Conservation (phyloP, 2,329 filamentous ascomycete species). For the Arthrobotrys conoides region DNA sequence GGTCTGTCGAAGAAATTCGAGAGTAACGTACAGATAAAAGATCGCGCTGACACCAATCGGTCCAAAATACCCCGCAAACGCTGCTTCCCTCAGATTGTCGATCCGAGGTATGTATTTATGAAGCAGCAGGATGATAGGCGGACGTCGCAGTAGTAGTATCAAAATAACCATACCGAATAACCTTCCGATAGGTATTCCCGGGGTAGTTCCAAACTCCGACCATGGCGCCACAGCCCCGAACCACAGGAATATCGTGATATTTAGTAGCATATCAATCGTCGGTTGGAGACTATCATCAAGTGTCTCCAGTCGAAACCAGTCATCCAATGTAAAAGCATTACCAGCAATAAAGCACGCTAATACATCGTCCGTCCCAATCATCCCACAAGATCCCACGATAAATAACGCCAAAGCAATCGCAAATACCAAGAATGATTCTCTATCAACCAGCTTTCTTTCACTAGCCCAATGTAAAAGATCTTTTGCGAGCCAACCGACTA, state of each 20-base stretch:
- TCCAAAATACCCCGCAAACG: slow-evolving; percentile 93
- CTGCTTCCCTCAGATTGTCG: slow-evolving; percentile 78
- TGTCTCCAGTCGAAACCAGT: slow-evolving; percentile 92
- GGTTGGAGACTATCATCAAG: slow-evolving; percentile 92
- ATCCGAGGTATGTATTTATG: slow-evolving; percentile 85
- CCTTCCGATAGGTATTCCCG: slow-evolving; percentile 78
- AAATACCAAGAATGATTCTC: slow-evolving; percentile 89
- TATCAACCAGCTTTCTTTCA: slow-evolving; percentile 83
- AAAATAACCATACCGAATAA: slow-evolving; percentile 81
- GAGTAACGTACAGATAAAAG: slow-evolving; percentile 86
- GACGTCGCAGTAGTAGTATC: slow-evolving; percentile 81
- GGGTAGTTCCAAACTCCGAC: slow-evolving; percentile 75
- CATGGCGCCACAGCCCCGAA: slow-evolving; percentile 89
- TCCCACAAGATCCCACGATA: slow-evolving; percentile 85
- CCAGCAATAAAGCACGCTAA: slow-evolving; percentile 93
- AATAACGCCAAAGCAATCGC: slow-evolving; percentile 79
- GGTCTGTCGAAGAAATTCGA: slow-evolving; percentile 78
- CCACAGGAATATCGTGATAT: slow-evolving; percentile 90
- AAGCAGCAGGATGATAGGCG: slow-evolving; percentile 81
- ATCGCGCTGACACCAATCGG: slow-evolving; percentile 91
- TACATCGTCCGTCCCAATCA: slow-evolving; percentile 90
- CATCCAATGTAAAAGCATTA: slow-evolving; percentile 77
- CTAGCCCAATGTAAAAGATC: slow-evolving; percentile 87
- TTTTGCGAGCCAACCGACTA: slow-evolving; percentile 85
- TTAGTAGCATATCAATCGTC: slow-evolving; percentile 94